phyloP scores from a whole-genome alignment of 306 rosid genomes.

The Crotalaria pallida region DNA sequence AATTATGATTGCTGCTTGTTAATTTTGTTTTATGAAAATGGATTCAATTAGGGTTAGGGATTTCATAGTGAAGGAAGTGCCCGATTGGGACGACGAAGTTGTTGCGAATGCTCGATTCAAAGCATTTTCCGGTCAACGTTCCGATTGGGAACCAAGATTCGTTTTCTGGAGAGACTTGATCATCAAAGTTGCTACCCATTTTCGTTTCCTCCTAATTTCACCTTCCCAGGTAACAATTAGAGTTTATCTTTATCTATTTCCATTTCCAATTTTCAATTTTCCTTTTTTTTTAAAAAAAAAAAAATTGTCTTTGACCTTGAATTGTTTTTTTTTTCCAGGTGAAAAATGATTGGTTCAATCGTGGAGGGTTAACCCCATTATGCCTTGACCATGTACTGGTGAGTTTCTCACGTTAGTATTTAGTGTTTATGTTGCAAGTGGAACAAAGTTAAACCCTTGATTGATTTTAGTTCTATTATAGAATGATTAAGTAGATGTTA shows the following conservation, averaged over 20 bases:
- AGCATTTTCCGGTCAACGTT: conserved; percentile 81
- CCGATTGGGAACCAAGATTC: conserved; percentile 68
- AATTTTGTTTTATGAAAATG: conserved; percentile 17
- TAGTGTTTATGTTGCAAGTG: background rate
- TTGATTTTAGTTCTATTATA: background rate
- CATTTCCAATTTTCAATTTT: background rate
- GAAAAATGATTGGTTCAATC: conserved; percentile 64
- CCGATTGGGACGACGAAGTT: conserved; percentile 71
- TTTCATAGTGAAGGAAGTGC: conserved; percentile 46
- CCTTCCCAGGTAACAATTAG: conserved; percentile 43
- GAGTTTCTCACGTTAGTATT: background rate
- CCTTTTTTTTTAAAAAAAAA: background rate
- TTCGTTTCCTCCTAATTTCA: conserved; percentile 40
- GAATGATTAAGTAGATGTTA: background rate
- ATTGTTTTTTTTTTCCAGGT: conserved; percentile 36
- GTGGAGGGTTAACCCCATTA: conserved; percentile 76
- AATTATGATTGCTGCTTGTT: background rate
- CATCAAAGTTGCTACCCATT: conserved; percentile 48
- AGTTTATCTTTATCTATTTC: background rate
- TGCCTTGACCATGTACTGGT: conserved; percentile 81
- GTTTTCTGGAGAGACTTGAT: conserved; percentile 72
- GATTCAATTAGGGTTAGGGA: conserved; percentile 43
- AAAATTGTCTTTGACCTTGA: background rate
- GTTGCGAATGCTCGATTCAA: conserved; percentile 64
- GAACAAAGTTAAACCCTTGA: background rate